phyloP scores from a whole-genome alignment of 352 stramenopile genomes.

The Thalassiosira exigua region DNA sequence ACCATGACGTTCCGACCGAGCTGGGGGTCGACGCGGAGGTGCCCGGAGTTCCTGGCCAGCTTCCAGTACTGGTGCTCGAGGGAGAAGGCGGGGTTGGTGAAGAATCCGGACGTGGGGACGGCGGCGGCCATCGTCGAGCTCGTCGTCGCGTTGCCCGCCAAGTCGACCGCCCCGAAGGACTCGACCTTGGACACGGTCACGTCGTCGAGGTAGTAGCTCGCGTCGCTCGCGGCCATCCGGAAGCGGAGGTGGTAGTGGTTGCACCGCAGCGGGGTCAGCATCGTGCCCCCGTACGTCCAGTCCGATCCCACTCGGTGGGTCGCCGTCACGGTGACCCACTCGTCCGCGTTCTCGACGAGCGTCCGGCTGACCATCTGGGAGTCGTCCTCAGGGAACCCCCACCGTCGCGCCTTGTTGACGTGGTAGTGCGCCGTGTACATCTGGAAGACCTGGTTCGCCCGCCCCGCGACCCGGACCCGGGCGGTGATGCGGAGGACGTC shows the following conservation, averaged over 20 bases:
- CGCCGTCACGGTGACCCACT: conserved; percentile 22
- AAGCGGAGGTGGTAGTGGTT: conserved; percentile 42
- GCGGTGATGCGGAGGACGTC: conserved; percentile 9
- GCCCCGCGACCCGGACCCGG: neutral
- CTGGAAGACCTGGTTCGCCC: conserved; percentile 32
- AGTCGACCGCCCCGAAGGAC: no score
- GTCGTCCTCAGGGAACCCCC: conserved; percentile 26
- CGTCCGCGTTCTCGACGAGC: conserved; percentile 18
- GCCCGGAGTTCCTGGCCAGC: neutral
- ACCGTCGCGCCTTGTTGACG: conserved; percentile 7
- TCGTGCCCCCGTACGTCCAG: conserved; percentile 28
- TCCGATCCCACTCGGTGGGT: conserved; percentile 28
- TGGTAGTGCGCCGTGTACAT: conserved; percentile 45
- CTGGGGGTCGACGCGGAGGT: conserved; percentile 16
- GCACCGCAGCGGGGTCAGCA: conserved; percentile 10
- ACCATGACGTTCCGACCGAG: conserved; percentile 25
- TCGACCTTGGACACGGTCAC: conserved; percentile 28
- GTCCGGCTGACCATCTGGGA: conserved; percentile 19
- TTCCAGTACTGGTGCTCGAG: conserved; percentile 20
- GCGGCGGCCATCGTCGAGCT: neutral
- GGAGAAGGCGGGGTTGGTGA: conserved; percentile 33
- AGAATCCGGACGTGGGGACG: neutral
- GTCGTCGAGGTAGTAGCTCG: conserved; percentile 28
- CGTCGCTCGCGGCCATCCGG: neutral
- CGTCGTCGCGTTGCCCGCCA: neutral